Evolutionary conservation across 768 basidiomycete genomes (phyloP).

Genomic region (Lentinula sp.): DNA sequence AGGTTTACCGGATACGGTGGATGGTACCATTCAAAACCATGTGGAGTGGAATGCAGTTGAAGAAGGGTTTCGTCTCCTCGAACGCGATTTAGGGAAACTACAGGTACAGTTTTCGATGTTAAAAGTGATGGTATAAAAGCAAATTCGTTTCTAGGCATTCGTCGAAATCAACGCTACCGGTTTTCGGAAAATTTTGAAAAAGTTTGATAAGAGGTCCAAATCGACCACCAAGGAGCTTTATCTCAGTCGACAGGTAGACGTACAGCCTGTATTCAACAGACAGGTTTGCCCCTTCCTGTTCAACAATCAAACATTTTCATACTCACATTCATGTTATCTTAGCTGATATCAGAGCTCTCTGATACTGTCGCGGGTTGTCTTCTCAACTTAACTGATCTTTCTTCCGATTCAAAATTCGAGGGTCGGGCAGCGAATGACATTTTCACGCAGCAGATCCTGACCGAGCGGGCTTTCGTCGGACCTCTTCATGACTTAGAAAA

Average conservation of each 20-base stretch:
- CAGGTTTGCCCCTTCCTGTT: conserved; percentile 48
- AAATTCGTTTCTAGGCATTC: conserved; percentile 62
- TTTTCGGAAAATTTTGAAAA: conserved; percentile 96
- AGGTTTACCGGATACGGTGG: conserved; percentile 61
- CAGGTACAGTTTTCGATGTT: conserved; percentile 50
- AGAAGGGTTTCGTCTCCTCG: conserved; percentile 92
- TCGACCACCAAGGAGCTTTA: conserved; percentile 96
- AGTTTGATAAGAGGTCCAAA: conserved; percentile 96
- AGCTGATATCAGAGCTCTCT: conserved; percentile 93
- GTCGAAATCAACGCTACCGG: conserved; percentile 96
- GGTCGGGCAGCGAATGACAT: conserved; percentile 72
- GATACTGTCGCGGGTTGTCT: conserved; percentile 87
- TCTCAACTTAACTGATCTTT: conserved; percentile 71
- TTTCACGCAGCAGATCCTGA: conserved; percentile 63
- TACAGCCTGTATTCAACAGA: conserved; percentile 97
- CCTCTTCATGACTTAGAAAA: conserved; percentile 87
- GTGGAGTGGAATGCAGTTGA: conserved; percentile 95
- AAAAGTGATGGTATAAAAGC: conserved; percentile 12
- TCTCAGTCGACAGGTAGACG: conserved; percentile 92
- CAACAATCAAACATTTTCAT: background rate
- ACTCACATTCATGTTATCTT: conserved; percentile 8
- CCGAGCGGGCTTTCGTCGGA: conserved; percentile 59
- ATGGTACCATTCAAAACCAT: conserved; percentile 55
- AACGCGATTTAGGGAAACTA: conserved; percentile 90
- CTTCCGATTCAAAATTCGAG: conserved; percentile 72